A percentile compares a stretch with the other conserved stretches of the same genome.
phyloP scores from a whole-genome alignment of 768 basidiomycete species.

The Boletus edulis region DNA sequence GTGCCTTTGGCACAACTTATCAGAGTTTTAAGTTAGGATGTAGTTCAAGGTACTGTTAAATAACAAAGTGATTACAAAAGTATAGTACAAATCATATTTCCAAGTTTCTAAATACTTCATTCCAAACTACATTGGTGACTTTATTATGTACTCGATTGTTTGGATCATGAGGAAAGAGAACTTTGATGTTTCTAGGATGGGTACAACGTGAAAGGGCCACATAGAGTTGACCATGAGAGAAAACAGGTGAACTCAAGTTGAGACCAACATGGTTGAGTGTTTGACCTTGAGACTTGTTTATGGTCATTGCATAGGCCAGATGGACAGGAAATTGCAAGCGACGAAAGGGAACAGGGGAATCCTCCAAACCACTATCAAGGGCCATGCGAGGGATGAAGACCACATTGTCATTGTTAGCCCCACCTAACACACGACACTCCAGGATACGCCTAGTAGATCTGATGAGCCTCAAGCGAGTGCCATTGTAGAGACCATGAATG shows the following conservation, averaged over 20 bases:
- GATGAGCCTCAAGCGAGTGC: too few species aligned
- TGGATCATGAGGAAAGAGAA: background rate
- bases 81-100: too few species aligned
- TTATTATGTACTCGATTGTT: too few species aligned
- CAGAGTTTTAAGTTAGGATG: too few species aligned
- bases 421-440: too few species aligned
- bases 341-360: constrained; percentile 22
- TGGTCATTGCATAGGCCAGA: constrained; percentile 38
- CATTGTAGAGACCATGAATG: too few species aligned
- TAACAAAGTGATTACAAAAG: too few species aligned
- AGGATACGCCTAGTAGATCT: too few species aligned
- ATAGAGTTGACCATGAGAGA: background rate
- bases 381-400: constrained; percentile 32
- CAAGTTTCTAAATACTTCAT: too few species aligned
- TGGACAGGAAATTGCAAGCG: constrained; percentile 32
- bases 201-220: background rate
- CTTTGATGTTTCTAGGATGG: background rate
- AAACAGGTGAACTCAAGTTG: constrained; percentile 21
- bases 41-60: too few species aligned
- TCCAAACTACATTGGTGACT: too few species aligned
- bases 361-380: constrained; percentile 15
- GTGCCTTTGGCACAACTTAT: too few species aligned
- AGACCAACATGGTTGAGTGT: constrained; percentile 13
- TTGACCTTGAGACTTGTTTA: constrained; percentile 42
- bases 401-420: background rate